phyloP scores from a whole-genome alignment of 805 yeast species.

The Cyberlindnera xylosilytica region DNA sequence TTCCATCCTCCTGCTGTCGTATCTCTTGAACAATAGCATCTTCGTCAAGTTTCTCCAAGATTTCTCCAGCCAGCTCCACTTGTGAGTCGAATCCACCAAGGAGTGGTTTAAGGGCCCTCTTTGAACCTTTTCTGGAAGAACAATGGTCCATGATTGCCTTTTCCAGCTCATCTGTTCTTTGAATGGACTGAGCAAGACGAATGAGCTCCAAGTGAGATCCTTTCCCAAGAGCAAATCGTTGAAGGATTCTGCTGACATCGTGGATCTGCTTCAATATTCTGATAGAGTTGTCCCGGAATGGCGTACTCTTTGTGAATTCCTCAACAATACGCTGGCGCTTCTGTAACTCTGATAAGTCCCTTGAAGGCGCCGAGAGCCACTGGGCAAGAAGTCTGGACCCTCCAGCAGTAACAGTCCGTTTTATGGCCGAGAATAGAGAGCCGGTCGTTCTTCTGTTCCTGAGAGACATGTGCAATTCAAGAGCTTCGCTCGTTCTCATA shows the following conservation, averaged over 20 bases:
- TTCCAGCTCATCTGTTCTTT: slow-evolving; percentile 31
- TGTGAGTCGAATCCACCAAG: slow-evolving; percentile 35
- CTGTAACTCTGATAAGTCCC: slow-evolving; percentile 52
- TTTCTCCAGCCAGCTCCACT: slow-evolving; percentile 36
- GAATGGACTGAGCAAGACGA: slow-evolving; percentile 40
- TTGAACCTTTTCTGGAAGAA: slow-evolving; percentile 28
- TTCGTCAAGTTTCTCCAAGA: slow-evolving; percentile 41
- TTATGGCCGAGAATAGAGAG: slow-evolving; percentile 65
- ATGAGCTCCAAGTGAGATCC: slow-evolving; percentile 44
- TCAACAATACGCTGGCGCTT: slow-evolving; percentile 53
- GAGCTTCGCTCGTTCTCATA: slow-evolving; percentile 69
- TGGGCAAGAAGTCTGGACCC: slow-evolving; percentile 77
- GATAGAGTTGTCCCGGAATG: slow-evolving; percentile 32
- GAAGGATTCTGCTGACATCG: slow-evolving; percentile 59
- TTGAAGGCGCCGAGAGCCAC: slow-evolving; percentile 82
- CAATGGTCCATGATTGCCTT: slow-evolving; percentile 19
- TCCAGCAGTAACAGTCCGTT: slow-evolving; percentile 72
- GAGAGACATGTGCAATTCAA: slow-evolving; percentile 64
- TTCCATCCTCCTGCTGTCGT: slow-evolving; percentile 24
- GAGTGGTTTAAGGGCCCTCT: slow-evolving; percentile 21
- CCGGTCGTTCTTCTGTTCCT: slow-evolving; percentile 60
- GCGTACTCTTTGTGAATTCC: slow-evolving; percentile 34
- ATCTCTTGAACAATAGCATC: slow-evolving; percentile 27
- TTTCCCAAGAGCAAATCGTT: slow-evolving; percentile 49
- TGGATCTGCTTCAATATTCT: slow-evolving; percentile 42